These are phyloP conservation scores for Pichia paraexigua DNA, from an alignment of 805 yeast species.

Conservation along the genomic window DNA sequence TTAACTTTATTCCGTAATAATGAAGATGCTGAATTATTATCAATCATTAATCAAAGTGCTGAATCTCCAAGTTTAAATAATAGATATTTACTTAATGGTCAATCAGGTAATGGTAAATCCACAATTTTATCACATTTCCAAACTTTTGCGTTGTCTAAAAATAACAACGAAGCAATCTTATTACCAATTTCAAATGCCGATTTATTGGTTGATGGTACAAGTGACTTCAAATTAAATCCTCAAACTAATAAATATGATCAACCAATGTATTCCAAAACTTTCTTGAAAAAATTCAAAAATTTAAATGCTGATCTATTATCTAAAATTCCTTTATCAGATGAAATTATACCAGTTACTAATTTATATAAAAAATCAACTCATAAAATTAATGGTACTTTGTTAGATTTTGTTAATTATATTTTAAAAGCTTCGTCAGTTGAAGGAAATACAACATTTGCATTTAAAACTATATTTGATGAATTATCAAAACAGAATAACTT, in stretches of 20 bases:
- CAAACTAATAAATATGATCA: conserved; percentile 51
- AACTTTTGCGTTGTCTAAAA: conserved; percentile 36
- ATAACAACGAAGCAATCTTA: conserved; percentile 31
- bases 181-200: conserved; percentile 60
- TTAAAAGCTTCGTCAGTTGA: conserved; percentile 13
- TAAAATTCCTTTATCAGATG: conserved; percentile 20
- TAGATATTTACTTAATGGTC: conserved; percentile 55
- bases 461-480: conserved; percentile 49
- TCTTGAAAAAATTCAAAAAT: conserved; percentile 43
- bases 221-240: conserved; percentile 54
- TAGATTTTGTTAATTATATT: conserved; percentile 34
- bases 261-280: conserved; percentile 64
- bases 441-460: conserved; percentile 34
- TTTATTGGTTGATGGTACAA: conserved; percentile 60
- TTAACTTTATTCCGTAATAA: conserved; percentile 48
- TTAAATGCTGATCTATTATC: conserved; percentile 37
- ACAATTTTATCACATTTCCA: conserved; percentile 63
- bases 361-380: conserved; percentile 12
- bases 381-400: conserved; percentile 25
- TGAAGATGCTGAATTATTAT: conserved; percentile 34
- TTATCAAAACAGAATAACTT: conserved; percentile 39
- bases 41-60: conserved; percentile 32
- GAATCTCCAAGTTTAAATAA: conserved; percentile 32
- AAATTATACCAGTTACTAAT: conserved; percentile 17
- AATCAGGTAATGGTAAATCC: conserved; percentile 74